Percentiles rank a stretch among this genome's conserved stretches.
Conservation (phyloP, 345 rosid species). For the Abelmoschus esculentus region DNA sequence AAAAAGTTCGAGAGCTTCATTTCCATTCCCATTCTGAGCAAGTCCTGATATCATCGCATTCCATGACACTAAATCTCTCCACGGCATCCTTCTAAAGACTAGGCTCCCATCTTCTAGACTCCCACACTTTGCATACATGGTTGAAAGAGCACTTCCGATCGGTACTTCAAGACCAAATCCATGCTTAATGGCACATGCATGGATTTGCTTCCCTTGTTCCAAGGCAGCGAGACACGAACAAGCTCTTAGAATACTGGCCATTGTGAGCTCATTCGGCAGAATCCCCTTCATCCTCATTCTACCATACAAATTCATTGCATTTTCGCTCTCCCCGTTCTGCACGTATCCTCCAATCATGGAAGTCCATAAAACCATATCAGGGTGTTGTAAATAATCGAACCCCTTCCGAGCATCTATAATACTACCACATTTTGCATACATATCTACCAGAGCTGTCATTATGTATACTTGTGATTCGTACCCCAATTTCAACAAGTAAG, state of each 20-base stretch:
- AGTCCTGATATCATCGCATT: constrained; percentile 54
- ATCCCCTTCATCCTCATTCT: constrained; percentile 53
- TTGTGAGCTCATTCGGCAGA: constrained; percentile 57
- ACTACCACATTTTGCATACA: constrained; percentile 57
- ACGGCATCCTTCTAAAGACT: constrained; percentile 44
- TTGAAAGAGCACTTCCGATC: constrained; percentile 44
- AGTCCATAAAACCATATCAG: constrained; percentile 74
- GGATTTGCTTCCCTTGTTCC: constrained; percentile 65
- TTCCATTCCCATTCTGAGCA: constrained; percentile 40
- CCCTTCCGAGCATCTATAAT: constrained; percentile 49
- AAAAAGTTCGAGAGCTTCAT: constrained; percentile 42
- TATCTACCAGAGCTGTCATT: constrained; percentile 60
- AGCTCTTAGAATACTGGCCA: constrained; percentile 58
- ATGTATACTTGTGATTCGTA: constrained; percentile 52
- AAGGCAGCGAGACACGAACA: constrained; percentile 44
- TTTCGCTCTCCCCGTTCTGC: constrained; percentile 41
- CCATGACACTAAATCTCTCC: constrained; percentile 47
- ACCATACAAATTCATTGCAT: constrained; percentile 47
- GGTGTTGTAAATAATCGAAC: constrained; percentile 37
- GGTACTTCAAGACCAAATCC: constrained; percentile 36
- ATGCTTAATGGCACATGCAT: constrained; percentile 48
- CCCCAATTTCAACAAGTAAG: constrained; percentile 53
- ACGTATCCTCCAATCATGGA: constrained; percentile 56
- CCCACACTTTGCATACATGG: constrained; percentile 53
- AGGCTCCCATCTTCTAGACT: constrained; percentile 37